Conservation (phyloP, 208 protist species). For the Phytomonas francai region DNA sequence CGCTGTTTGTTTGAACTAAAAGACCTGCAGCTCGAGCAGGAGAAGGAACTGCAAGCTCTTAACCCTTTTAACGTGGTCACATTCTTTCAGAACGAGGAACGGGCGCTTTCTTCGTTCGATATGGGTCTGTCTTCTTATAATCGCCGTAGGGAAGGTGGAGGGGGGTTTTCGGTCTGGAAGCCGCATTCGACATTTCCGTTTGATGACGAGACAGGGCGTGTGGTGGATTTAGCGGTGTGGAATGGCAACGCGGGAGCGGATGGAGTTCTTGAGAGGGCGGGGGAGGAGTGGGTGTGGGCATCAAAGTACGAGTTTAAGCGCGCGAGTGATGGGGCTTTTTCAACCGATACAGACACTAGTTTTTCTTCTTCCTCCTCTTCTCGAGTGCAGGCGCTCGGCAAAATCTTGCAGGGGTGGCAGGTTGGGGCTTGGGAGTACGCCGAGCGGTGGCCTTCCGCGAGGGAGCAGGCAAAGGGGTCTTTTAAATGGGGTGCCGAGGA, state of each 20-base stretch:
- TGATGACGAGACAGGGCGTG: slow-evolving; percentile 34
- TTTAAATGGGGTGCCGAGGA: slow-evolving; percentile 28
- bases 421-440: slow-evolving; percentile 60
- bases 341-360: too few relatives aligned
- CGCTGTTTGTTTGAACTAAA: slow-evolving; percentile 50
- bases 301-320: slow-evolving; percentile 12
- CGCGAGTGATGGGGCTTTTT: too few relatives aligned
- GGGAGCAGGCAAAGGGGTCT: slow-evolving; percentile 14
- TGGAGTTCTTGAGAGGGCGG: too few relatives aligned
- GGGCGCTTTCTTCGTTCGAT: slow-evolving; percentile 5
- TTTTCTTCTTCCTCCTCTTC: too few relatives aligned
- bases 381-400: slow-evolving; percentile 22
- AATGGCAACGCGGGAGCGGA: slow-evolving; percentile 24
- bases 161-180: too few relatives aligned
- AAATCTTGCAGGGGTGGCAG: slow-evolving; percentile 41
- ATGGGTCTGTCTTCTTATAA: too few relatives aligned
- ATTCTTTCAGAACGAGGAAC: slow-evolving; percentile 57
- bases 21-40: slow-evolving; percentile 38
- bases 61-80: slow-evolving; percentile 21
- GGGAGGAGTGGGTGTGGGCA: slow-evolving; percentile 46
- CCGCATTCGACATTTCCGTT: slow-evolving; percentile 50
- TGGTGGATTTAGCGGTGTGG: slow-evolving; percentile 31
- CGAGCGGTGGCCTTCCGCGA: slow-evolving; percentile 33
- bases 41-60: slow-evolving; percentile 22
- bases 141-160: too few relatives aligned